Evolutionary conservation across 106 monocot genomes (phyloP).

Genomic region (Dactylorhiza incarnata): DNA sequence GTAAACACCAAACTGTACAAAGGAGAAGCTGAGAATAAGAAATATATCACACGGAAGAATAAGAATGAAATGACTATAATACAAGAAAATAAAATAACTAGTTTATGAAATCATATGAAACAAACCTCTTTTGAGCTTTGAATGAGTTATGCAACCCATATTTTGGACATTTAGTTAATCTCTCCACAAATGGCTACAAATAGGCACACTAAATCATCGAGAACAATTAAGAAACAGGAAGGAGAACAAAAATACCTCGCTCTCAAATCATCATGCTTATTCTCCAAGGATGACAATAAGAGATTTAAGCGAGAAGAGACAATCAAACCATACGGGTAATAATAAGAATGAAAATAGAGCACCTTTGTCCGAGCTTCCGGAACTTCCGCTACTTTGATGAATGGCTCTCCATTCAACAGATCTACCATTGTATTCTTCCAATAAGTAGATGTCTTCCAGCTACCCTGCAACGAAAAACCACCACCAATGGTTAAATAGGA

Average conservation of each 20-base stretch:
- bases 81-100: too few relatives aligned
- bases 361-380: constrained; percentile 61
- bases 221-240: not conserved
- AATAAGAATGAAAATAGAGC: not conserved
- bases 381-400: constrained; percentile 88
- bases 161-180: constrained; percentile 80
- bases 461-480: constrained; percentile 71
- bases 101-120: constrained; percentile 6
- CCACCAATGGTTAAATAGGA: not conserved
- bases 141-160: constrained; percentile 93
- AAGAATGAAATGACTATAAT: not conserved
- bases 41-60: not conserved
- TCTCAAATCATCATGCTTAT: not conserved
- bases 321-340: not conserved
- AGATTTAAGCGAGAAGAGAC: not conserved
- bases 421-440: constrained; percentile 72
- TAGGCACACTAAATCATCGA: not conserved
- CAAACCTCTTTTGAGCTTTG: constrained; percentile 73
- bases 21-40: not conserved
- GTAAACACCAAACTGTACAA: not conserved
- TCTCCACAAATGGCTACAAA: constrained; percentile 81
- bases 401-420: constrained; percentile 80
- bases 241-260: not conserved
- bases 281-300: not conserved
- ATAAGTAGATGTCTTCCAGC: constrained; percentile 56